Percentiles rank a stretch among this genome's conserved stretches.
Evolutionary conservation across 2,329 filamentous ascomycete genomes (phyloP).

Genomic region (Diaporthe sp.): DNA sequence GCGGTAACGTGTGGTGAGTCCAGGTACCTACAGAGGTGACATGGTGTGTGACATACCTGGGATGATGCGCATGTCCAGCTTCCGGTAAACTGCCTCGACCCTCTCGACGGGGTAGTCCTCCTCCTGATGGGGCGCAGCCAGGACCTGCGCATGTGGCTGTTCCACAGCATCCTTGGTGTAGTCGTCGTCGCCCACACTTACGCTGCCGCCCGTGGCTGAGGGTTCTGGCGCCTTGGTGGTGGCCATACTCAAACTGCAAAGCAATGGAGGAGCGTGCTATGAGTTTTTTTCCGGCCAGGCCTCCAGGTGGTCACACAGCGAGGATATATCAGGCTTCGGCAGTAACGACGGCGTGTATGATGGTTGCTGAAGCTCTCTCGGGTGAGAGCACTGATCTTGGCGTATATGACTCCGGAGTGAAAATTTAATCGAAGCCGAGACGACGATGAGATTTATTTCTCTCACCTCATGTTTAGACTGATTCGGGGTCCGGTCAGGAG

Average conservation of each 20-base stretch:
- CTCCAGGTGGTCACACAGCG: not conserved
- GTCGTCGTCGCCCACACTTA: conserved; percentile 48
- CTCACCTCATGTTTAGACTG: conserved; percentile 1
- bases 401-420: not conserved
- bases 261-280: conserved; percentile 68
- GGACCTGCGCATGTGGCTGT: conserved; percentile 12
- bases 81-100: conserved; percentile 69
- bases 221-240: conserved; percentile 47
- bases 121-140: conserved; percentile 43
- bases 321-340: not conserved
- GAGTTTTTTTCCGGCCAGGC: conserved; percentile 56
- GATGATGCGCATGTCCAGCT: conserved; percentile 72
- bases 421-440: not conserved
- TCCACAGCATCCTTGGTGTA: conserved; percentile 30
- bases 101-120: conserved; percentile 66
- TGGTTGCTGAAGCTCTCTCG: not conserved
- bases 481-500: conserved; percentile 13
- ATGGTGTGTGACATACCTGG: conserved; percentile 58
- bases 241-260: conserved; percentile 64
- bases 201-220: conserved; percentile 49
- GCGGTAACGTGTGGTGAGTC: not conserved
- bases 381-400: not conserved
- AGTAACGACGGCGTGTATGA: no score
- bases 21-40: not conserved
- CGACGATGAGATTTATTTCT: conserved; percentile 24